Conservation (phyloP, 768 basidiomycete genomes). For the Termitomyces sp. region DNA sequence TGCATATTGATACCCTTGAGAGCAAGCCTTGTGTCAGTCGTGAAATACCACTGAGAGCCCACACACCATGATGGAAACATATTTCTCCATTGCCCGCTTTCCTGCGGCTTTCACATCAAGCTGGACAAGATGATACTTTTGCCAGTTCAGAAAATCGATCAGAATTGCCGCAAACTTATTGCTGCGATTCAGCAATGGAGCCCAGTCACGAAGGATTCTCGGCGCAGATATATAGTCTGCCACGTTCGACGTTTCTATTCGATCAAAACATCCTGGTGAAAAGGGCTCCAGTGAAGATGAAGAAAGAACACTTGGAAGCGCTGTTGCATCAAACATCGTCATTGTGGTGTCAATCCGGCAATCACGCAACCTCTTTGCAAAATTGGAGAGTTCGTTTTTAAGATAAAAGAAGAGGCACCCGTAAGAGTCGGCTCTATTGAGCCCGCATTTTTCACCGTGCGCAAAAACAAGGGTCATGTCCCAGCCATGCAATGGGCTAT, state of each 20-base stretch:
- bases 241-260: conserved; percentile 27
- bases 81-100: conserved; percentile 11
- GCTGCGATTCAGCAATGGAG: conserved; percentile 24
- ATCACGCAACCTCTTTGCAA: conserved; percentile 27
- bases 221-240: conserved; percentile 22
- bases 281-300: conserved; percentile 23
- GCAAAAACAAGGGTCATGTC: conserved; percentile 30
- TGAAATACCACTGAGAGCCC: background rate
- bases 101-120: background rate
- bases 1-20: conserved; percentile 6
- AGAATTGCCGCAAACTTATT: conserved; percentile 25
- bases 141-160: conserved; percentile 29
- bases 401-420: conserved; percentile 34
- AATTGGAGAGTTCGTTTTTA: conserved; percentile 27
- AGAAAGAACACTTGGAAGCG: conserved; percentile 28
- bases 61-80: conserved; percentile 19
- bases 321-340: conserved; percentile 30
- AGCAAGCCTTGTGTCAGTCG: background rate
- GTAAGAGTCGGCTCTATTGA: conserved; percentile 26
- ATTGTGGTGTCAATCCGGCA: conserved; percentile 25
- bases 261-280: conserved; percentile 25
- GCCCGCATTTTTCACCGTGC: conserved; percentile 27
- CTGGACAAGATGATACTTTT: conserved; percentile 9
- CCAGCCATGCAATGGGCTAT: conserved; percentile 41
- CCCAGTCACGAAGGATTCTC: conserved; percentile 27